These are phyloP conservation scores for Scedosporium minutisporum DNA, from an alignment of 2,329 filamentous ascomycete genomes.

Conservation along the genomic window DNA sequence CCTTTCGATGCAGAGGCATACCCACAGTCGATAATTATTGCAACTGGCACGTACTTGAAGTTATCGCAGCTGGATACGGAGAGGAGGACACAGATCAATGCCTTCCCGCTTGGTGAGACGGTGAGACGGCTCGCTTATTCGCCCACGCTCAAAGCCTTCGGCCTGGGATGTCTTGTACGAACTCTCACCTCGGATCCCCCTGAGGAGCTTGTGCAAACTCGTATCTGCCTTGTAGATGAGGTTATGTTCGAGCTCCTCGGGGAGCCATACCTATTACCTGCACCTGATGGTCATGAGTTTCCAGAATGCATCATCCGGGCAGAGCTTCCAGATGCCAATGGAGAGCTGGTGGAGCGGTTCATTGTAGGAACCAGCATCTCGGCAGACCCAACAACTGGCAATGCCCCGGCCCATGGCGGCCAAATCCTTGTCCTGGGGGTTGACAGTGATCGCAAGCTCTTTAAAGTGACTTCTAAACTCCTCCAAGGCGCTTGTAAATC, in stretches of 20 bases:
- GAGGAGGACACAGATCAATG: conserved; percentile 78
- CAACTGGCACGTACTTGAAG: conserved; percentile 65
- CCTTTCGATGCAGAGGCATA: conserved; percentile 75
- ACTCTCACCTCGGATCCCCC: conserved; percentile 49
- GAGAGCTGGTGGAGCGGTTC: conserved; percentile 62
- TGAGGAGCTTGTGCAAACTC: conserved; percentile 66
- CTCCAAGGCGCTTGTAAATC: conserved; percentile 76
- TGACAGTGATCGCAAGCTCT: conserved; percentile 62
- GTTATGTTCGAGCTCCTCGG: conserved; percentile 73
- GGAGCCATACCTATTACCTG: conserved; percentile 52
- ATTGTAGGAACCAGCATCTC: conserved; percentile 83
- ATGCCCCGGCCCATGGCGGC: conserved; percentile 34
- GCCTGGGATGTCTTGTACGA: conserved; percentile 73
- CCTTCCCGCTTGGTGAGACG: conserved; percentile 69
- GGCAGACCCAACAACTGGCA: conserved; percentile 36
- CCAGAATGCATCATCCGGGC: conserved; percentile 78
- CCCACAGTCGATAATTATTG: conserved; percentile 70
- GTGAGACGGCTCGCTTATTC: conserved; percentile 84
- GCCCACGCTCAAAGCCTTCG: conserved; percentile 67
- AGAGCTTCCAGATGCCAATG: conserved; percentile 51
- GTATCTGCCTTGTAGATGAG: conserved; percentile 86
- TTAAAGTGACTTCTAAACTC: conserved; percentile 57
- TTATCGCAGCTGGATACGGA: conserved; percentile 76
- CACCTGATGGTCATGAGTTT: conserved; percentile 49
- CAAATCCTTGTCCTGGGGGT: conserved; percentile 81